Base-by-base conservation (phyloP, 1,284 basidiomycete genomes). In the Bjerkandera adusta region DNA sequence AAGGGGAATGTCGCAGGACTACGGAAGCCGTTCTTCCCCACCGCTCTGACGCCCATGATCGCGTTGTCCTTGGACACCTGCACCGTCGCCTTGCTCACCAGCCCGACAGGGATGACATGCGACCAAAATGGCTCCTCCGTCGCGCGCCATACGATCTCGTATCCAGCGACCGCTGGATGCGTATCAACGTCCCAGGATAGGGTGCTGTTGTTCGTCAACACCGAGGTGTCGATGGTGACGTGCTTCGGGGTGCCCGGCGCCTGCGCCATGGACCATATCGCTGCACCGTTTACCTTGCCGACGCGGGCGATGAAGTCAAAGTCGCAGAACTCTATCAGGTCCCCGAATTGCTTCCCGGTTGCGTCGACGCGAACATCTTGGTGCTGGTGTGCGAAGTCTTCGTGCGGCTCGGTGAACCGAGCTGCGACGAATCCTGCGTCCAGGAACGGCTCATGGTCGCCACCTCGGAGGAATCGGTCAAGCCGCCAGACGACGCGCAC, bases 321-420 rank as follows among this genome's bases (percentile, higher is more conserved):
- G 62, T 79, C 76, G 57, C 68, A 68, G 54, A 77, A 79, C 53
- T 78, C 69, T 43, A 62, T 56, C 27, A 78, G 69, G 60, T 79
- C 76, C 18, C 77, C 77, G 53, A 76, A 78, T 57, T 79, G 76
- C 18, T 70, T 55, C 4, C 75, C 75, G 30, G 74, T 68, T 21
- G 52, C 29, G 49, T 67, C 68, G 32, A 78, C 68, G 22, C 76
- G 71, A 36, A 75, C 68, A 56, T 79, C 68, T 59, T 79, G 76
- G 56, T 79, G 75, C 57, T 79, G 76, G 54, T 78, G 76, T 29
- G 71, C 73, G 54, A 76, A 78, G 55, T 78, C 69, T 59, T 79
- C 76, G 58, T 74, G 64, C 10, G 76, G 76, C 52, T 79, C 77
- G 0, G 75, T 77, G 65, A 78, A 78, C 20, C 76, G 72, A 21